Evolutionary conservation across 2,329 filamentous ascomycete species (phyloP), one percentile per base, ranked within the genome.

Genomic region (Aspergillus uvarum): DNA sequence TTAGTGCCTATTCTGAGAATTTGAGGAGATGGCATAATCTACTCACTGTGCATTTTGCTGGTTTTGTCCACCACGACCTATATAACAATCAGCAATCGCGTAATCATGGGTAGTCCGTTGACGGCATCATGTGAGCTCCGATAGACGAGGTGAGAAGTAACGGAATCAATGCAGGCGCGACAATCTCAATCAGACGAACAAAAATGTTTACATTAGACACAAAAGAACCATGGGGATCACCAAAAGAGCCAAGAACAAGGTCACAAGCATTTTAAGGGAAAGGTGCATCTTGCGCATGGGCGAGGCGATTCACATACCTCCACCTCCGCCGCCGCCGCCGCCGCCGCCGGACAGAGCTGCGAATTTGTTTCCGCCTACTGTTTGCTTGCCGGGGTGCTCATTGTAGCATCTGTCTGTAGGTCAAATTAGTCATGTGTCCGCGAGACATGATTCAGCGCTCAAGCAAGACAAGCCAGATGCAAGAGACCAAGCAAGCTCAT

Each of bases 311-410:
- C 21, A 60, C 76, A 69, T 74, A 79, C 80, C 73, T 71, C 72
- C 74, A 69, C 78, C 77, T 22, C 59, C 58, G 24, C 74, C 68
- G 38, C 38, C 38, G 5, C 38, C 38, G 14, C 60, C 60, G 19
- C 74, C 67, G 56, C 72, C 74, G 56, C 67, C 63, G 54, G 70
- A 66, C 65, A 87, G 70, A 21, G 81, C 79, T 58, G 82, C 82
- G 65, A 89, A 91, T 19, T 87, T 83, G 68, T 88, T 89, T 66
- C 80, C 61, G 76, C 70, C 67, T 61, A 76, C 47, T 58, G 72
- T 65, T 61, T 69, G 65, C 61, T 70, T 70, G 56, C 79, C 75
- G 22, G 85, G 84, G 75, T 89, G 87, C 58, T 87, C 84, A 70
- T 81, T 82, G 64, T 78, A 84, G 75, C 87, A 89, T 54, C 73